Conservation (phyloP, 1,284 basidiomycete species). For the Cryptococcus amylolentus region DNA sequence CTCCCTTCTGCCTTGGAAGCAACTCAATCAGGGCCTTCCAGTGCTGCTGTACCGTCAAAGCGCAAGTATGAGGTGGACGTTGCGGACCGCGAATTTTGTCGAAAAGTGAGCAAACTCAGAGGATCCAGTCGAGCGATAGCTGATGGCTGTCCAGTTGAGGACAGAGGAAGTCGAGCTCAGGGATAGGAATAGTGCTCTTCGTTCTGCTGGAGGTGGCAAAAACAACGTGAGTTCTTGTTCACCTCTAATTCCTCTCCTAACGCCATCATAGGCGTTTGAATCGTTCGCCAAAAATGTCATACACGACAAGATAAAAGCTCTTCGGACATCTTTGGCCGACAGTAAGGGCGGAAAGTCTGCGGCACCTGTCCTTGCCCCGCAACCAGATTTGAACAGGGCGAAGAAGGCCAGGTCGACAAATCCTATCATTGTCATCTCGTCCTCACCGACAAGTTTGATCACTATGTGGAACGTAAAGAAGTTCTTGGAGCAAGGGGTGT, state of each 20-base stretch:
- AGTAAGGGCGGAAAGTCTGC: constrained; percentile 13
- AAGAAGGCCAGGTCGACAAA: constrained; percentile 50
- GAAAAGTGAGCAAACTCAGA: constrained; percentile 51
- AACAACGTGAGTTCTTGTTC: constrained; percentile 29
- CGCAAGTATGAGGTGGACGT: constrained; percentile 72
- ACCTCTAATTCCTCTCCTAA: neutral
- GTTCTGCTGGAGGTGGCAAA: constrained; percentile 37
- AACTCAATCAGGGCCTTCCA: constrained; percentile 46
- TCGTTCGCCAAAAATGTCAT: constrained; percentile 37
- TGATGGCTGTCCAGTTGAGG: constrained; percentile 29
- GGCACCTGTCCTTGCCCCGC: constrained; percentile 9
- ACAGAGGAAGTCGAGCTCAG: constrained; percentile 42
- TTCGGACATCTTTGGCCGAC: constrained; percentile 33
- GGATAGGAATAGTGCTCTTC: constrained; percentile 42
- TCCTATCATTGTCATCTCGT: constrained; percentile 95
- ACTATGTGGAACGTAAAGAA: constrained; percentile 97
- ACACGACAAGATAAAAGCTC: constrained; percentile 40
- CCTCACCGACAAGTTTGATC: constrained; percentile 87
- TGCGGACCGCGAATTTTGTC: constrained; percentile 75
- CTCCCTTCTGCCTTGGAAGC: constrained; percentile 45
- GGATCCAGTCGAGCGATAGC: neutral
- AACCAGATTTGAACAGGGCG: constrained; percentile 6
- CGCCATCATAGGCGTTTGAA: constrained; percentile 33
- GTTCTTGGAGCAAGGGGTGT: constrained; percentile 86
- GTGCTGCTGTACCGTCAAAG: constrained; percentile 57